Base-by-base conservation (phyloP, 495 filamentous ascomycete species). In the Bathelium albidoporum region DNA sequence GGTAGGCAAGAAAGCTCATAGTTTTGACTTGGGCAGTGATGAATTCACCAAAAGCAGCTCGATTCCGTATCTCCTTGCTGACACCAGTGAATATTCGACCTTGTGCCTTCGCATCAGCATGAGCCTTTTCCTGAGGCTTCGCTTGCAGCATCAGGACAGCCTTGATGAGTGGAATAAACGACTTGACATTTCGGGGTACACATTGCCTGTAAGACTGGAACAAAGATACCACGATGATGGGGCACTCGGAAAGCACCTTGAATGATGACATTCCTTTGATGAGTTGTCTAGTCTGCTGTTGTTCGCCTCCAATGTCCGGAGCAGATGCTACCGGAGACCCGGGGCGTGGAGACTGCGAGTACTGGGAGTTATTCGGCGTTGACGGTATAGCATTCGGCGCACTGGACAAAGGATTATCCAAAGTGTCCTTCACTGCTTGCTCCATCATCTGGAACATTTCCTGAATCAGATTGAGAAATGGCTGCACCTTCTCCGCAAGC, bases 1-100 rank as follows among this genome's bases (percentile, higher is more conserved):
- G 77, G 73, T 97, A 99, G 0, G 95, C 95, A 66, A 99, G 75
- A 70, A 99, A 99, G 67, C 90, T 96, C 95, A 99, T 97, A 0
- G 94, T 97, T 81, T 99, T 99, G 49, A 99, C 94, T 74, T 99
- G 95, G 0, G 91, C 91, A 0, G 90, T 97, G 61, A 99, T 93
- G 64, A 99, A 92, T 64, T 99, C 95, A 1, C 95, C 95, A 77
- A 97, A 99, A 5, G 93, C 95, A 22, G 88, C 87, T 24, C 94
- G 80, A 69, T 97, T 96, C 75, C 90, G 91, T 67, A 99, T 97
- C 63, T 93, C 90, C 39, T 88, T 88, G 76, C 89, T 94, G 31
- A 99, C 90, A 5, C 94, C 95, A 0, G 90, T 95, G 68, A 97
- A 97, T 1, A 95, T 89, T 34, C 83, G 87, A 26, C 82, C 83